Evolutionary conservation across 164 flowering plant genomes (phyloP).

Genomic region (Aristolochia californica): DNA sequence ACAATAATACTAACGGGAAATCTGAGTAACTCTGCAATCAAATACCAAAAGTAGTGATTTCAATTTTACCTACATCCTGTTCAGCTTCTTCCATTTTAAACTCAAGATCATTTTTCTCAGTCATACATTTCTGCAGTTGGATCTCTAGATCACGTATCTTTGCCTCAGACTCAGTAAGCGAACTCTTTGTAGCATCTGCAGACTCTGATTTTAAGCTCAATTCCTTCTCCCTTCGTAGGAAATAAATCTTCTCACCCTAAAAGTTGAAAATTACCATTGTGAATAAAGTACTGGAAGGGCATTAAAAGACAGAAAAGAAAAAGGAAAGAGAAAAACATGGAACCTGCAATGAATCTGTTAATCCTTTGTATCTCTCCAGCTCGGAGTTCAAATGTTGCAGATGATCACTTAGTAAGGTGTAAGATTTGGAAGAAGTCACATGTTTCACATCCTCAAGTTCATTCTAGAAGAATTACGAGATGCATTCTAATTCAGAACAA

Average conservation of each 20-base stretch:
- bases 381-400: constrained; percentile 76
- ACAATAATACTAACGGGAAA: constrained; percentile 7
- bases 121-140: constrained; percentile 47
- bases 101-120: constrained; percentile 77
- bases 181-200: constrained; percentile 43
- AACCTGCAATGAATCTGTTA: constrained; percentile 69
- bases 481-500: neutral
- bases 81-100: constrained; percentile 75
- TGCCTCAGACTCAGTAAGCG: constrained; percentile 31
- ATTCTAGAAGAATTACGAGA: constrained; percentile 28
- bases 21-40: no score
- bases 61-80: constrained; percentile 67
- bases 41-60: no score
- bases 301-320: constrained; percentile 1
- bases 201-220: constrained; percentile 45
- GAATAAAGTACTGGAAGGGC: neutral
- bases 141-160: constrained; percentile 57
- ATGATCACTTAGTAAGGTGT: constrained; percentile 59
- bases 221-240: constrained; percentile 76
- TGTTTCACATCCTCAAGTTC: constrained; percentile 72
- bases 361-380: constrained; percentile 48
- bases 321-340: constrained; percentile 14
- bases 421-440: constrained; percentile 57
- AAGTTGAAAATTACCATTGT: constrained; percentile 9
- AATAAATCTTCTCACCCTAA: constrained; percentile 70